Base-by-base conservation (phyloP, 1,139 yeast genomes). In the Protomyces pachydermus region DNA sequence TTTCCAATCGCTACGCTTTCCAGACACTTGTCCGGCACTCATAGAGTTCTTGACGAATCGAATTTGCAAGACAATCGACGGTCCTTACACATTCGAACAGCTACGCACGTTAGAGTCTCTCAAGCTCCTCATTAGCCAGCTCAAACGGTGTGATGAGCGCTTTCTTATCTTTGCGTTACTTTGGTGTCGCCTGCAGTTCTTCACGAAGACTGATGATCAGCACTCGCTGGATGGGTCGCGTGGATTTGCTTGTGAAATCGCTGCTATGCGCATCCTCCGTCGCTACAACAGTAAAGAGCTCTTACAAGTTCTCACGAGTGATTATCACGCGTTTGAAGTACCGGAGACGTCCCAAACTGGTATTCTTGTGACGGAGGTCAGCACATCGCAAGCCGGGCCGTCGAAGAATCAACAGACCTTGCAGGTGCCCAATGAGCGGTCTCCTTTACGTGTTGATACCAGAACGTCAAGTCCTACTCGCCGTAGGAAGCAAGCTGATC, bases 191-290 rank as follows among this genome's bases (percentile, higher is more conserved):
- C 18, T 60, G 51, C 54, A 60, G 12, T 60, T 60, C 32, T 51
- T 42, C 16, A 39, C 54, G 2, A 45, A 46, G 54, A 53, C 64
- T 2, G 58, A 20, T 20, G 62, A 58, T 35, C 57, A 54, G 38
- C 42, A 53, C 8, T 52, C 34, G 3, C 58, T 54, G 18, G 64
- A 60, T 37, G 48, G 52, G n/a, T 56, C 64, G 8, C 54, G 64
- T 5, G 68, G 65, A 9, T 39, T n/a, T 34, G 65, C 65, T 12
- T 58, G 56, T 34, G 62, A 62, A 50, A 62, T 56, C 39, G 55
- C 63, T 23, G 56, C 54, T n/a, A 64, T 60, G 52, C 54, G 61
- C 25, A 32, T 58, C 16, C 37, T 62, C 18, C 45, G 65, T 14
- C 39, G 34, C 16, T 56, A 56, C 54, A 52, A 34, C n/a, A 60